Conservation (phyloP, 106 monocot genomes). For the Amphibolis antarctica region DNA sequence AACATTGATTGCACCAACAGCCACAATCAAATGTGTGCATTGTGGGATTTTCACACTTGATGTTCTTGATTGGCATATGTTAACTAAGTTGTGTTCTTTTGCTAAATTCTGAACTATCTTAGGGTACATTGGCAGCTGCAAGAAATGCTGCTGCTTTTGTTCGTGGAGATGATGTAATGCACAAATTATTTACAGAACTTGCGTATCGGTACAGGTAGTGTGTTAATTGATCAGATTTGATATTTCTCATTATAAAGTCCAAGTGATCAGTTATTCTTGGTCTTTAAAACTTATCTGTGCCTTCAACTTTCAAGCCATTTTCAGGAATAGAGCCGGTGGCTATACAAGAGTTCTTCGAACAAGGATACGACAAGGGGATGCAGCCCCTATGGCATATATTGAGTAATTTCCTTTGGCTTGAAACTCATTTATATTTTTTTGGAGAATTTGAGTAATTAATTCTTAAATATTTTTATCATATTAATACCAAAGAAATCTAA, state of each 20-base stretch:
- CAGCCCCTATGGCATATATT: constrained; percentile 98
- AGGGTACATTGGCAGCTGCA: constrained; percentile 83
- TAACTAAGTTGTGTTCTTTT: too few species aligned
- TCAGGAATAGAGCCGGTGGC: constrained; percentile 85
- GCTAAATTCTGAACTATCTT: constrained; percentile 1
- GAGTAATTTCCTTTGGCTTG: constrained; percentile 42
- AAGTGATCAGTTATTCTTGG: not conserved
- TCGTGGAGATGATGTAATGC: constrained; percentile 91
- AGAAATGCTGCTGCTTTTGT: constrained; percentile 87
- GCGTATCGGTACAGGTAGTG: constrained; percentile 91
- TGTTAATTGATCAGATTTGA: not conserved
- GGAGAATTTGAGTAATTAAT: too few species aligned
- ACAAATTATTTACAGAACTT: constrained; percentile 89
- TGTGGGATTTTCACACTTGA: too few species aligned
- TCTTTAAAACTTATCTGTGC: not conserved
- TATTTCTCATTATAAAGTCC: not conserved
- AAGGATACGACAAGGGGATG: constrained; percentile 91
- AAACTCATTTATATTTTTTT: not conserved
- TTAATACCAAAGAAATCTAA: too few species aligned
- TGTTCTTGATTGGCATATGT: too few species aligned
- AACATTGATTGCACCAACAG: too few species aligned
- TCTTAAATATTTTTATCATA: too few species aligned
- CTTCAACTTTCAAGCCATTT: constrained; percentile 3
- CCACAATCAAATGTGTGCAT: too few species aligned
- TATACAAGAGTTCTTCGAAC: constrained; percentile 93